phyloP scores from a whole-genome alignment of 371 early-diverging fungal species.

The Mucor racemosus region DNA sequence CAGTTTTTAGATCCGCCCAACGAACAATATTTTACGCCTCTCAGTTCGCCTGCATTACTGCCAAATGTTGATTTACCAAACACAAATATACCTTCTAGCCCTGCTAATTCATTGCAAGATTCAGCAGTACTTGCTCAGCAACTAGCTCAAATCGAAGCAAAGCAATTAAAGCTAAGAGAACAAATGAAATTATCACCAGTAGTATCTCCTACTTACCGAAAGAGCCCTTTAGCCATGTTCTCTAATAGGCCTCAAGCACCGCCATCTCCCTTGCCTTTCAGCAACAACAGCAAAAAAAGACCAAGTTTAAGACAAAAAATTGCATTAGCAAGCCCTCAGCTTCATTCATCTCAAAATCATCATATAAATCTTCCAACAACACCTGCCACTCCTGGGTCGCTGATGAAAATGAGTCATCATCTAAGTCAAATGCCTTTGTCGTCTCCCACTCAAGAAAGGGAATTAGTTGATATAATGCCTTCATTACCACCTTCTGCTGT shows the following conservation, averaged over 20 bases:
- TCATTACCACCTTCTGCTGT: conserved; percentile 9
- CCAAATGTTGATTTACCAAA: background rate
- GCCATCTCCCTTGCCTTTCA: conserved; percentile 17
- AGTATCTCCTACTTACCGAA: conserved; percentile 14
- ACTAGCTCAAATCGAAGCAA: conserved; percentile 18
- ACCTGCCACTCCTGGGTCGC: conserved; percentile 59
- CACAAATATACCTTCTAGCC: background rate
- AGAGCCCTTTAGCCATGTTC: conserved; percentile 12
- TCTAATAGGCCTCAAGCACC: conserved; percentile 10
- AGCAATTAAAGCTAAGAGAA: conserved; percentile 17
- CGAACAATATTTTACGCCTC: conserved; percentile 59
- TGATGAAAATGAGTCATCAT: conserved; percentile 49
- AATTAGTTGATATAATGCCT: conserved; percentile 5
- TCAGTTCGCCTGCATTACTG: conserved; percentile 52
- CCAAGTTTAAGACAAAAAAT: conserved; percentile 14
- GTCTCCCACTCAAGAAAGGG: background rate
- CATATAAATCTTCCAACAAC: conserved; percentile 8
- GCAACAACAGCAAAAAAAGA: background rate
- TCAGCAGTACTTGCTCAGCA: conserved; percentile 12
- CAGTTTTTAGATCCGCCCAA: conserved; percentile 22
- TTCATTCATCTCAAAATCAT: conserved; percentile 8
- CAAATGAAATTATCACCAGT: conserved; percentile 15
- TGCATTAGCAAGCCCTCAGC: conserved; percentile 15
- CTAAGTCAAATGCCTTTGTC: background rate
- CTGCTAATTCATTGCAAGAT: background rate